A percentile compares a stretch with the other conserved stretches of the same genome.
phyloP scores from a whole-genome alignment of 768 basidiomycete species.

The Saitozyma sp. region DNA sequence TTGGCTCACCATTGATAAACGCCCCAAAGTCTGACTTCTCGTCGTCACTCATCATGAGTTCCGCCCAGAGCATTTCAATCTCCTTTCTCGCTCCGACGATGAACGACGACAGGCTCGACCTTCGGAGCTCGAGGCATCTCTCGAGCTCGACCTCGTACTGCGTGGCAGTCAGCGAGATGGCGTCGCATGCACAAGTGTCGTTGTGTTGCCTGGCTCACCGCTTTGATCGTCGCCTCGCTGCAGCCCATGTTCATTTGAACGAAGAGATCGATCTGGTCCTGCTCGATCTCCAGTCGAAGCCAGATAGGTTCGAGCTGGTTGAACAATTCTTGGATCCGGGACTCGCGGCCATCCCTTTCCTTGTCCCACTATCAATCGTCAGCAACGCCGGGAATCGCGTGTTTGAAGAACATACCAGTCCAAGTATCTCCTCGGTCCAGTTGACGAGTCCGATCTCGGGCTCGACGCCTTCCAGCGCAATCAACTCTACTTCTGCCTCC shows the following conservation, averaged over 20 bases:
- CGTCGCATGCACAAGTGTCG: background rate
- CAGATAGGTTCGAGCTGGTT: slow-evolving; percentile 90
- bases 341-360: slow-evolving; percentile 71
- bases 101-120: slow-evolving; percentile 82
- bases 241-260: slow-evolving; percentile 80
- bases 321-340: slow-evolving; percentile 87
- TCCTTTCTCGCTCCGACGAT: slow-evolving; percentile 77
- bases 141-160: slow-evolving; percentile 84
- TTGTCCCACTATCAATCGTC: slow-evolving; percentile 60
- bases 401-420: slow-evolving; percentile 20
- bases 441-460: slow-evolving; percentile 72
- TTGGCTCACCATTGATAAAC: slow-evolving; percentile 71
- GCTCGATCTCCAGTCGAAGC: slow-evolving; percentile 77
- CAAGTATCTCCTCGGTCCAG: slow-evolving; percentile 66
- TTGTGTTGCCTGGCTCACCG: slow-evolving; percentile 51
- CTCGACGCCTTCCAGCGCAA: slow-evolving; percentile 63
- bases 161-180: background rate
- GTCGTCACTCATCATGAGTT: slow-evolving; percentile 79
- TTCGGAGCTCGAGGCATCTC: slow-evolving; percentile 83
- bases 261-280: slow-evolving; percentile 84
- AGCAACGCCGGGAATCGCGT: background rate
- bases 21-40: slow-evolving; percentile 78
- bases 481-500: slow-evolving; percentile 51
- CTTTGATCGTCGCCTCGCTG: slow-evolving; percentile 70
- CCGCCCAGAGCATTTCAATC: slow-evolving; percentile 78